These are phyloP conservation scores for Hyaloscypha bicolor DNA, from an alignment of 495 filamentous ascomycete species.

Conservation along the genomic window DNA sequence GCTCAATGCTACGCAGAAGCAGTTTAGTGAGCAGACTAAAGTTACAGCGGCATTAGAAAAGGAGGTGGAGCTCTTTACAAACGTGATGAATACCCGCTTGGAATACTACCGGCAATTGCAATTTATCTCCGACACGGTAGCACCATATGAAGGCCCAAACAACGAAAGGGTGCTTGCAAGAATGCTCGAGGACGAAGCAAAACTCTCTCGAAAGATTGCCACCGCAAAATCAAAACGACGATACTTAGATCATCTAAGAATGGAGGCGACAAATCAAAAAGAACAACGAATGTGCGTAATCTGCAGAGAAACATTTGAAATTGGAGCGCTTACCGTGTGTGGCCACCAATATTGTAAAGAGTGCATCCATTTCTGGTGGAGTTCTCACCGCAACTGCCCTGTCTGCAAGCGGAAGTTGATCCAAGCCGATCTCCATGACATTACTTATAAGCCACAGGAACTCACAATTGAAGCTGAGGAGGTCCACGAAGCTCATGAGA, in stretches of 20 bases:
- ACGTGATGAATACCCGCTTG: constrained; percentile 76
- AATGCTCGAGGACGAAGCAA: constrained; percentile 49
- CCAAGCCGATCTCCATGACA: constrained; percentile 70
- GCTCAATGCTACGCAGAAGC: constrained; percentile 60
- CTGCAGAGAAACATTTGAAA: constrained; percentile 70
- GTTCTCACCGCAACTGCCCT: constrained; percentile 66
- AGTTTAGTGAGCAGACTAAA: constrained; percentile 68
- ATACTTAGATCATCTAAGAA: constrained; percentile 62
- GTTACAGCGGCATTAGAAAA: constrained; percentile 59
- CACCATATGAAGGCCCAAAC: constrained; percentile 57
- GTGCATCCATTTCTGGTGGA: constrained; percentile 79
- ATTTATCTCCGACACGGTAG: constrained; percentile 81
- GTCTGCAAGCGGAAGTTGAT: constrained; percentile 72
- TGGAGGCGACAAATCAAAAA: constrained; percentile 52
- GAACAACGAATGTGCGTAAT: constrained; percentile 75
- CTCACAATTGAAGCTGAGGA: constrained; percentile 69
- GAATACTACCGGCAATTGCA: constrained; percentile 92
- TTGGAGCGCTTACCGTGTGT: constrained; percentile 84
- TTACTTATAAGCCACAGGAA: constrained; percentile 78
- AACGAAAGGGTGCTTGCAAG: constrained; percentile 19
- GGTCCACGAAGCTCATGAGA: constrained; percentile 6
- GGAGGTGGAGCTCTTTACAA: constrained; percentile 75
- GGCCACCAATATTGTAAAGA: constrained; percentile 90
- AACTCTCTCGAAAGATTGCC: constrained; percentile 54
- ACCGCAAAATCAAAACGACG: constrained; percentile 67